Evolutionary conservation across 73 alveolate species (phyloP).

Genomic region (Uronychia setigera): DNA sequence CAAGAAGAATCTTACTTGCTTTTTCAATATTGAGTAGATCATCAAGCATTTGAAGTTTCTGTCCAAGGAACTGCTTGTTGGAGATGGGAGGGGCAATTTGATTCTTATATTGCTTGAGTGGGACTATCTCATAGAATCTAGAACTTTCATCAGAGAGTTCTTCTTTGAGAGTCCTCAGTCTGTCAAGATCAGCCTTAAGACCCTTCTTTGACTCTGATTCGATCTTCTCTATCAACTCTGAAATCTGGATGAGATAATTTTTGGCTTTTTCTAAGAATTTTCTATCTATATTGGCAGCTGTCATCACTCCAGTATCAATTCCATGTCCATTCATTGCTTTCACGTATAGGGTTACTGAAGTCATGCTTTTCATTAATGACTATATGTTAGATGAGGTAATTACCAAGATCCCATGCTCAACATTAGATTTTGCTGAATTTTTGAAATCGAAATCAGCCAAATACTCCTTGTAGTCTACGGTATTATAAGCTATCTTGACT

Average conservation of each 20-base stretch:
- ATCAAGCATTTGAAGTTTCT: constrained; percentile 73
- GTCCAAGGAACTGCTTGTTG: constrained; percentile 42
- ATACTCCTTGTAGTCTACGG: constrained; percentile 48
- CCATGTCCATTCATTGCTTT: constrained; percentile 59
- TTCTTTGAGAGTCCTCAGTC: constrained; percentile 63
- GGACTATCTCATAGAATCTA: constrained; percentile 88
- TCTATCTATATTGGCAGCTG: constrained; percentile 57
- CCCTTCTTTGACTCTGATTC: constrained; percentile 46
- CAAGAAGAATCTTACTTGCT: constrained; percentile 90
- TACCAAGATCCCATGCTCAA: not conserved
- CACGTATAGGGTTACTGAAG: constrained; percentile 53
- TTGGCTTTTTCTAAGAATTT: constrained; percentile 56
- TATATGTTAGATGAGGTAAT: not conserved
- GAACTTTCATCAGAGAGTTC: constrained; percentile 70
- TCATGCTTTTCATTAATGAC: constrained; percentile 41
- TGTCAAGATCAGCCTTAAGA: constrained; percentile 64
- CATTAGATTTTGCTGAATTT: constrained; percentile 28
- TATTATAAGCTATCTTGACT: constrained; percentile 39
- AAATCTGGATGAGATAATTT: constrained; percentile 41
- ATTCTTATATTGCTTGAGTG: constrained; percentile 70
- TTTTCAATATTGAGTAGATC: constrained; percentile 84
- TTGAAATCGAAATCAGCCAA: constrained; percentile 55
- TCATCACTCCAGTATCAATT: constrained; percentile 51
- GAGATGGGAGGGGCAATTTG: constrained; percentile 88
- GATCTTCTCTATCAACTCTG: constrained; percentile 40